phyloP scores from a whole-genome alignment of 805 yeast species.

The Candida sithepensis region DNA sequence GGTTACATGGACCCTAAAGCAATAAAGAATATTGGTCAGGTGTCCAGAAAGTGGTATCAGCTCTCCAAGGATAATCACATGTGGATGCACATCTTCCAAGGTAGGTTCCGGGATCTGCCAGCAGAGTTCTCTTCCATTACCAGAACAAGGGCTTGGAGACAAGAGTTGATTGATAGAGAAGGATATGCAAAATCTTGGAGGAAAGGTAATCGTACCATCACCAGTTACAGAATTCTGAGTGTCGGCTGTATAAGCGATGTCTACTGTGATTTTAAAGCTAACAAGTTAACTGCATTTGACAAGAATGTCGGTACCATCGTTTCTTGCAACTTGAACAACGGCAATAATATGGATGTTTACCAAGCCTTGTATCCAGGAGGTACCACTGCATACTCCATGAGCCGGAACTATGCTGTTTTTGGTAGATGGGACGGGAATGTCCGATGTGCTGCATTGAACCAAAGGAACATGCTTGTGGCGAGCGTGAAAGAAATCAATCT shows the following conservation, averaged over 20 bases:
- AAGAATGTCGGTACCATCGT: slow-evolving; percentile 24
- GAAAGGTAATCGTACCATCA: slow-evolving; percentile 27
- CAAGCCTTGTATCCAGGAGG: slow-evolving; percentile 28
- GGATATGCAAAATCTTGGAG: slow-evolving; percentile 35
- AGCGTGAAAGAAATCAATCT: slow-evolving; percentile 17
- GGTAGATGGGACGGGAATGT: slow-evolving; percentile 35
- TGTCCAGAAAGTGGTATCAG: slow-evolving; percentile 46
- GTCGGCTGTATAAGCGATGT: slow-evolving; percentile 23
- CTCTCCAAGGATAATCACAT: slow-evolving; percentile 42
- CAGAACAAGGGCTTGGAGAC: slow-evolving; percentile 42
- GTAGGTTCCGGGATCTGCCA: slow-evolving; percentile 34
- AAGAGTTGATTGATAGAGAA: slow-evolving; percentile 42
- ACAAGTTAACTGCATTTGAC: slow-evolving; percentile 23
- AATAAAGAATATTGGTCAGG: slow-evolving; percentile 37
- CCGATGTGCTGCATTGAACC: slow-evolving; percentile 24
- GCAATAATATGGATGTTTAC: slow-evolving; percentile 19
- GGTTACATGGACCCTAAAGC: slow-evolving; percentile 43
- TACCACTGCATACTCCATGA: slow-evolving; percentile 27
- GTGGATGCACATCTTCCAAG: slow-evolving; percentile 45
- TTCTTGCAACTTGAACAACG: slow-evolving; percentile 21
- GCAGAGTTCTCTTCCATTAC: slow-evolving; percentile 40
- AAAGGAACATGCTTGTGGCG: slow-evolving; percentile 22
- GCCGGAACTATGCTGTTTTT: slow-evolving; percentile 24
- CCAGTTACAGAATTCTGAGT: slow-evolving; percentile 17
- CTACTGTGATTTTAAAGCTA: slow-evolving; percentile 25